Evolutionary conservation across 352 stramenopile species (phyloP).

Genomic region (Phytophthora nicotianae): DNA sequence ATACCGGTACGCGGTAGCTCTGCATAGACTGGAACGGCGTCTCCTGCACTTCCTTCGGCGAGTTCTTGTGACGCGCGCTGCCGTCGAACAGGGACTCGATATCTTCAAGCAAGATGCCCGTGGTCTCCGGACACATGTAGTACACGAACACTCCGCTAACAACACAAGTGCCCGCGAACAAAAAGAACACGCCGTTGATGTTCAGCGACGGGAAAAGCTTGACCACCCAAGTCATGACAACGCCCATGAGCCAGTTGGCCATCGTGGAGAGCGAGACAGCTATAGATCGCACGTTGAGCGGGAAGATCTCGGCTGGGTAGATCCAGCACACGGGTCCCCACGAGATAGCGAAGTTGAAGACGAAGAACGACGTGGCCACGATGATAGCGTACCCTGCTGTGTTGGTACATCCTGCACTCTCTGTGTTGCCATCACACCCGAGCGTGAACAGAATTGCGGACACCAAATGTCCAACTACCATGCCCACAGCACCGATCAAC

Average conservation of each 20-base stretch:
- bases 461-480: slow-evolving; percentile 51
- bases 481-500: slow-evolving; percentile 44
- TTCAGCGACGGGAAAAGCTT: slow-evolving; percentile 59
- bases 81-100: slow-evolving; percentile 59
- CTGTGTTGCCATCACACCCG: slow-evolving; percentile 42
- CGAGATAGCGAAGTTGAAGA: slow-evolving; percentile 49
- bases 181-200: slow-evolving; percentile 53
- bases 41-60: slow-evolving; percentile 37
- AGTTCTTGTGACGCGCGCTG: slow-evolving; percentile 39
- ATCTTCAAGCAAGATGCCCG: slow-evolving; percentile 55
- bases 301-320: slow-evolving; percentile 48
- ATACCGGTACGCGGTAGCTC: slow-evolving; percentile 25
- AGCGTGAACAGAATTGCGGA: slow-evolving; percentile 47
- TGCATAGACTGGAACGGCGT: slow-evolving; percentile 37
- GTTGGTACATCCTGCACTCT: slow-evolving; percentile 41
- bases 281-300: slow-evolving; percentile 44
- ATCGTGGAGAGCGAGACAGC: slow-evolving; percentile 56
- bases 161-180: slow-evolving; percentile 54
- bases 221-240: slow-evolving; percentile 56
- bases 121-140: slow-evolving; percentile 59
- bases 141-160: slow-evolving; percentile 51
- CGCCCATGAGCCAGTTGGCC: slow-evolving; percentile 55
- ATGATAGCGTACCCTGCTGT: slow-evolving; percentile 49
- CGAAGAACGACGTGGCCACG: slow-evolving; percentile 46
- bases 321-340: slow-evolving; percentile 48